Percentiles rank a stretch among this genome's conserved stretches.
Conservation (phyloP, 768 basidiomycete species). For the Boletus eberwhitei region DNA sequence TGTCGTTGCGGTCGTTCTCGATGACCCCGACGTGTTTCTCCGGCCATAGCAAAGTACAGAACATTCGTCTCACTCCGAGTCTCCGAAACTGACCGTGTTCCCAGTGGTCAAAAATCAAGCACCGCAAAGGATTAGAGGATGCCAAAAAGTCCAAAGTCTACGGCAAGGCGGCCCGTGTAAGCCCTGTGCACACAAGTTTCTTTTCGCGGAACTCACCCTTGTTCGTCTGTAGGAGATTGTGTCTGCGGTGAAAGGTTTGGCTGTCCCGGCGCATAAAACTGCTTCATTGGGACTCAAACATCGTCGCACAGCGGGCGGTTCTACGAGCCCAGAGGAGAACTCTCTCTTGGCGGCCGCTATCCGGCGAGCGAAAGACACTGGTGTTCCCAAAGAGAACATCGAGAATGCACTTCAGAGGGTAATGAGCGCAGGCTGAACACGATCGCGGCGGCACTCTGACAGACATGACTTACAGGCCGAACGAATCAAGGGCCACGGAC, state of each 20-base stretch:
- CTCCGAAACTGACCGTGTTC: conserved; percentile 1
- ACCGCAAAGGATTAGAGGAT: conserved; percentile 65
- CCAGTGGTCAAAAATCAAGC: conserved; percentile 78
- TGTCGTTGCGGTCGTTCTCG: conserved; percentile 24
- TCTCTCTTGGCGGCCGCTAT: conserved; percentile 49
- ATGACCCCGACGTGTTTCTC: conserved; percentile 25
- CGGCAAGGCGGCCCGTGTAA: conserved; percentile 52
- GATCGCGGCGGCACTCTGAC: background rate
- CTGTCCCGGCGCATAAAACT: background rate
- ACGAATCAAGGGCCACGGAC: conserved; percentile 48
- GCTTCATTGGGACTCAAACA: background rate
- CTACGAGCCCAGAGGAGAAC: conserved; percentile 53
- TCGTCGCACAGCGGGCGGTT: conserved; percentile 47
- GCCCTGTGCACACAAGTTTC: conserved; percentile 16
- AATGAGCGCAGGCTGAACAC: background rate
- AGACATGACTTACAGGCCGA: conserved; percentile 37
- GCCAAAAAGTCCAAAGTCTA: conserved; percentile 57
- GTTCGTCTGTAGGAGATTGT: conserved; percentile 50
- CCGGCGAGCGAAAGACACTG: conserved; percentile 52
- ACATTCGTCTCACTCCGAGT: background rate
- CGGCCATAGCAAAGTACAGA: conserved; percentile 41
- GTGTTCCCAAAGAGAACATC: conserved; percentile 69
- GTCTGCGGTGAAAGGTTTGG: conserved; percentile 56
- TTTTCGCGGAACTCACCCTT: background rate
- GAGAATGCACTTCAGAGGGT: conserved; percentile 60